Conservation (phyloP, 345 rosid genomes). For the Linum lewisii region DNA sequence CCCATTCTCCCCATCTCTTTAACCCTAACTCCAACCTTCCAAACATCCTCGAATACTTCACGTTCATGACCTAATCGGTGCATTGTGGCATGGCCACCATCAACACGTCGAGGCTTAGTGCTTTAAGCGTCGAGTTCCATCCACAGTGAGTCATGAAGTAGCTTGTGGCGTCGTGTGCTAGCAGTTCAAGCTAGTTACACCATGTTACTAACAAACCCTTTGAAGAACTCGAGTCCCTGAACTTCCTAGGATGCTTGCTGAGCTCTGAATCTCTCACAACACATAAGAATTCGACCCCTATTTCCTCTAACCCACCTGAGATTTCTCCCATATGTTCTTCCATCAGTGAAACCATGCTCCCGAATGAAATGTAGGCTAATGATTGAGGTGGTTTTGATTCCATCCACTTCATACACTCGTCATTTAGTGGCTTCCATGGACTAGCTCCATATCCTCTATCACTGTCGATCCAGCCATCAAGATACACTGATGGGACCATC, state of each 20-base stretch:
- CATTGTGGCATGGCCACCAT: conserved; percentile 9
- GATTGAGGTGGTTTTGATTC: conserved; percentile 37
- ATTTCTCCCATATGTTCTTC: conserved; percentile 39
- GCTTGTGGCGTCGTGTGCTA: not conserved
- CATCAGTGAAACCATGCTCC: conserved; percentile 54
- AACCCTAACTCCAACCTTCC: not conserved
- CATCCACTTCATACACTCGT: conserved; percentile 56
- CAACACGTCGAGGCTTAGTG: not conserved
- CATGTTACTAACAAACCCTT: conserved; percentile 5
- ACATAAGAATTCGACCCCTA: conserved; percentile 48
- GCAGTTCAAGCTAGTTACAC: not conserved
- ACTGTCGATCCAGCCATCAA: conserved; percentile 36
- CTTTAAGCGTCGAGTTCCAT: conserved; percentile 2
- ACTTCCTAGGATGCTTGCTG: conserved; percentile 34
- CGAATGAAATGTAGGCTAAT: conserved; percentile 49
- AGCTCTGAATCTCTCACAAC: conserved; percentile 48
- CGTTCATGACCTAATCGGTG: conserved; percentile 3
- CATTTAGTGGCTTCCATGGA: conserved; percentile 45
- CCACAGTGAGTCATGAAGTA: conserved; percentile 9
- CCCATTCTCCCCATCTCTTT: not conserved
- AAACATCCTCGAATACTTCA: not conserved
- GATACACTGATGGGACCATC: conserved; percentile 53
- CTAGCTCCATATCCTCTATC: conserved; percentile 63
- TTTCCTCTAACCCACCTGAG: conserved; percentile 38
- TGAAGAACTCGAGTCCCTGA: conserved; percentile 26